Base-by-base conservation (phyloP, 768 basidiomycete species). In the Tricholoma terreum region DNA sequence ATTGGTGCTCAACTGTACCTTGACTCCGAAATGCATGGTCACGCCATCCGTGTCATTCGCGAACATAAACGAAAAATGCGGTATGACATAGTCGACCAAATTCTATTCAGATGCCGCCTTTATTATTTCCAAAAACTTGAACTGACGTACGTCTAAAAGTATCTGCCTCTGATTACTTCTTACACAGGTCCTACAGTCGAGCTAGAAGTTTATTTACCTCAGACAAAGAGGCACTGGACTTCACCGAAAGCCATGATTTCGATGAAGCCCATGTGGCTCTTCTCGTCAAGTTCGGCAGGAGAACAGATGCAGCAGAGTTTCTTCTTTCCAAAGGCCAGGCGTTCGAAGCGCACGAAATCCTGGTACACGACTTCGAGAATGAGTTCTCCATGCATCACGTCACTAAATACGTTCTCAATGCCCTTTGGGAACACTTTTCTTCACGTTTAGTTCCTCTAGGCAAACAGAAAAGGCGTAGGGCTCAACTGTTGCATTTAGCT, bases 221-320 rank as follows among this genome's bases (percentile, higher is more conserved):
- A 0, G 67, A 75, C 0, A 81, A 87, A 22, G 81, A 85, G 14
- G 75, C 75, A 15, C 60, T 85, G n/a, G 77, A 80, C 31, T 89
- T 83, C 56, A 71, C 84, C 14, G 79, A 85, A 52, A 75, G 82
- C 5, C 75, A 77, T 40, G 79, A 79, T 31, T 68, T 89, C 4
- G 80, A 83, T 59, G 57, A 73, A 10, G 78, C 81, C 4, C 80
- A 73, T 6, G 79, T 79, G 0, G 65, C 68, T 0, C 60, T 87
- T 11, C 70, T 85, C 9, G 72, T 74, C 22, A 66, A 69, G 3
- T 70, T 77, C 11, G 77, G 74, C 11, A 72, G 74, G 58, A 74
- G 67, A 43, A 52, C 61, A 1, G 81, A 86, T 34, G 85, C 86
- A 0, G 84, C 83, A 0, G 74, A 80, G 17, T 62, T 85, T 12